Percentiles rank a stretch among this genome's conserved stretches.
Conservation (phyloP, 2,329 filamentous ascomycete genomes). For the Ascochyta rabiei region DNA sequence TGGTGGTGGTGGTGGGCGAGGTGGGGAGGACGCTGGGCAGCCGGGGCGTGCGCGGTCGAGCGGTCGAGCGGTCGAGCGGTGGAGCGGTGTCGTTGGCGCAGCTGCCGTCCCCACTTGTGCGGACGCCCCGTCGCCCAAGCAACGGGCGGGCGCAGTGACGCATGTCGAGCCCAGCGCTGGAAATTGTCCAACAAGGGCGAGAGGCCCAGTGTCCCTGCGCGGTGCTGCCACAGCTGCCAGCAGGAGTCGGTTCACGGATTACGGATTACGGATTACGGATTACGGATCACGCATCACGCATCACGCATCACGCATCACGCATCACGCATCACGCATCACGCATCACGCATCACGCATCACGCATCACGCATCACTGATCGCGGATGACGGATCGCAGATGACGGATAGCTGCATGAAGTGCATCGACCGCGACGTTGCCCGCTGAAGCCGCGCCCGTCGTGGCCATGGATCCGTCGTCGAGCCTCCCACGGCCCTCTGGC, state of each 20-base stretch:
- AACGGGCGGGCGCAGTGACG: slow-evolving; percentile 9
- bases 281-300: no score
- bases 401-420: slow-evolving; percentile 8
- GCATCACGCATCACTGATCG: no score
- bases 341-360: no score
- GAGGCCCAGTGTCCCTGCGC: not conserved
- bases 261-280: no score
- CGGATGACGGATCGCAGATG: no score
- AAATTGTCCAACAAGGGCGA: slow-evolving; percentile 14
- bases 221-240: no score
- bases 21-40: not conserved
- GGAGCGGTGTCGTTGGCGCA: no score
- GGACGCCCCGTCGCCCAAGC: slow-evolving; percentile 4
- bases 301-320: no score
- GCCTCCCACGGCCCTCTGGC: slow-evolving; percentile 40
- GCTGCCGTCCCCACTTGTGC: slow-evolving; percentile 3
- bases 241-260: no score
- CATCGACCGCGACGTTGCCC: not conserved
- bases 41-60: not conserved
- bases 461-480: slow-evolving; percentile 43
- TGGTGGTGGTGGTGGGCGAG: slow-evolving; percentile 7
- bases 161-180: slow-evolving; percentile 3
- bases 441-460: slow-evolving; percentile 13
- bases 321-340: no score
- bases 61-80: no score